phyloP scores from a whole-genome alignment of 2,329 filamentous ascomycete species.

The Graphilbum sp. region DNA sequence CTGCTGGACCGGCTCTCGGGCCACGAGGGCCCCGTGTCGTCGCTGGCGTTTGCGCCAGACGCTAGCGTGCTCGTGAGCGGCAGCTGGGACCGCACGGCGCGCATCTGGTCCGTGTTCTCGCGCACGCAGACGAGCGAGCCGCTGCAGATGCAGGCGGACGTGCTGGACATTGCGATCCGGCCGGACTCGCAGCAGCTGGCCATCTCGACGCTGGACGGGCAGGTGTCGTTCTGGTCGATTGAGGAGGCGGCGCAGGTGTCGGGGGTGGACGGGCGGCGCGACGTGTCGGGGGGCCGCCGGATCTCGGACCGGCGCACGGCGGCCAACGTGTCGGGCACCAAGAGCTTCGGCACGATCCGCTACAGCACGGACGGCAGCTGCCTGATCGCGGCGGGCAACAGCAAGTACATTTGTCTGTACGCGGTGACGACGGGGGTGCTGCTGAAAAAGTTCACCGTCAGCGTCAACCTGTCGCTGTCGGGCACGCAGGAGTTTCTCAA shows the following conservation, averaged over 20 bases:
- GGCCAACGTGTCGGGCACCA: constrained; percentile 78
- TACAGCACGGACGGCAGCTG: constrained; percentile 91
- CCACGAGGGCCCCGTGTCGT: constrained; percentile 85
- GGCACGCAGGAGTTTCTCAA: constrained; percentile 96
- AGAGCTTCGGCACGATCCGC: constrained; percentile 71
- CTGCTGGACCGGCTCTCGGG: constrained; percentile 79
- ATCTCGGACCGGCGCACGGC: constrained; percentile 77
- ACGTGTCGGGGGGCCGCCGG: constrained; percentile 85
- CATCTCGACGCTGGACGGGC: constrained; percentile 82
- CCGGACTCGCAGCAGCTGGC: constrained; percentile 86
- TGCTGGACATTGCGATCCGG: constrained; percentile 70
- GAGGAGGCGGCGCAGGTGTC: constrained; percentile 74
- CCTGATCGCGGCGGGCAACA: constrained; percentile 80
- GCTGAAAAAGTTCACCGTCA: constrained; percentile 90
- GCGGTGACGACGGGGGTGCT: constrained; percentile 85
- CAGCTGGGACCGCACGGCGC: constrained; percentile 90
- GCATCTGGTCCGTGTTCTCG: constrained; percentile 91
- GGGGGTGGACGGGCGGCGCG: constrained; percentile 75
- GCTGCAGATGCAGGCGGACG: constrained; percentile 78
- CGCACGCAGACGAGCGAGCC: constrained; percentile 91
- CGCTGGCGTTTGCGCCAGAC: constrained; percentile 76
- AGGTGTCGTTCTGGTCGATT: constrained; percentile 88
- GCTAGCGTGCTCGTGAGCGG: constrained; percentile 74
- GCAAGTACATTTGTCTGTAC: constrained; percentile 97
- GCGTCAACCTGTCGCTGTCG: constrained; percentile 84